These are phyloP conservation scores for Drosera spatulata DNA, from an alignment of 179 eudicot species.

Conservation along the genomic window DNA sequence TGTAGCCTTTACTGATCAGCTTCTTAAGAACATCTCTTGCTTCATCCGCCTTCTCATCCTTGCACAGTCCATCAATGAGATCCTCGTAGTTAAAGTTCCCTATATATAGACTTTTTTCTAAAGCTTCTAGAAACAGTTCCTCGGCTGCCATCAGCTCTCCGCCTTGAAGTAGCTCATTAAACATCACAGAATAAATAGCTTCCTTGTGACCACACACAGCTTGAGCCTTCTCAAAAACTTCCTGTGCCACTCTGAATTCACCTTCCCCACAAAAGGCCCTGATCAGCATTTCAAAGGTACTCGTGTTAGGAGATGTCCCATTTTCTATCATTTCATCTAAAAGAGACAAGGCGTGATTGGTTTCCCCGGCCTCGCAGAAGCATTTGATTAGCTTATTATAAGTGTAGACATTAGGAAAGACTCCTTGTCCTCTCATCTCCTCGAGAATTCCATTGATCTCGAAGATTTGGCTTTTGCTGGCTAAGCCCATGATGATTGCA, in stretches of 20 bases:
- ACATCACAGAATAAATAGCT: constrained; percentile 54
- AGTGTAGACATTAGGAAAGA: constrained; percentile 56
- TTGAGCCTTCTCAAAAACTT: constrained; percentile 61
- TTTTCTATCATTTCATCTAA: constrained; percentile 67
- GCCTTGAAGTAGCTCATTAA: constrained; percentile 69
- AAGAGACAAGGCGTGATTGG: constrained; percentile 65
- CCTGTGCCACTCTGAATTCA: constrained; percentile 76
- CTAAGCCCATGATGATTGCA: constrained; percentile 63
- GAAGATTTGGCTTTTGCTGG: constrained; percentile 57
- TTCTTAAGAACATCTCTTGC: constrained; percentile 48
- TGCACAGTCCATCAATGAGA: constrained; percentile 52
- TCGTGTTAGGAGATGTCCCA: constrained; percentile 53
- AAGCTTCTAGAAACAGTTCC: constrained; percentile 46
- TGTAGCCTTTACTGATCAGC: constrained; percentile 45
- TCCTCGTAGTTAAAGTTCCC: constrained; percentile 61
- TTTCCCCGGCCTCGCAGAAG: constrained; percentile 58
- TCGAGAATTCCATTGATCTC: constrained; percentile 84
- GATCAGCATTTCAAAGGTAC: constrained; percentile 50
- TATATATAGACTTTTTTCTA: constrained; percentile 50
- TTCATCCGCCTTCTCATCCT: constrained; percentile 46
- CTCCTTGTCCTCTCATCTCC: constrained; percentile 84
- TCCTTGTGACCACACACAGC: constrained; percentile 59
- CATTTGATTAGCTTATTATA: constrained; percentile 54
- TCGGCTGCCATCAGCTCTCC: constrained; percentile 69
- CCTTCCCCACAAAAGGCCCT: constrained; percentile 73